Evolutionary conservation across 2,329 filamentous ascomycete genomes (phyloP).

Genomic region (Aspergillus ochraceus): DNA sequence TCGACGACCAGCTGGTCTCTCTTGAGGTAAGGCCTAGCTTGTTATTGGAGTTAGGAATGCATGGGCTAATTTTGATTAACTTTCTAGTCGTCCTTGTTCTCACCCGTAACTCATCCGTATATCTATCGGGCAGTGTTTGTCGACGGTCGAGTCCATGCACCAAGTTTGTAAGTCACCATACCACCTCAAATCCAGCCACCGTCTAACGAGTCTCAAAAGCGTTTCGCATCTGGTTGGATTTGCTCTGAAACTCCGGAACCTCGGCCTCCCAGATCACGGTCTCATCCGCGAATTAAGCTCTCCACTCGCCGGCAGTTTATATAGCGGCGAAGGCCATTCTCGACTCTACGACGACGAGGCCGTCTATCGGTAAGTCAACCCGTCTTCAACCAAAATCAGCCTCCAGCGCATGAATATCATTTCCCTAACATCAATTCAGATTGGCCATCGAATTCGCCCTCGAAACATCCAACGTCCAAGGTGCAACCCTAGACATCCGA

Average conservation of each 20-base stretch:
- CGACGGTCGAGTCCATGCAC: conserved; percentile 85
- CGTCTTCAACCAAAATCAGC: not conserved
- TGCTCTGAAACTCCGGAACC: conserved; percentile 87
- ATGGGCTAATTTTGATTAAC: not conserved
- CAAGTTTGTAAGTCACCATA: conserved; percentile 68
- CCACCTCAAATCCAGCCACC: not conserved
- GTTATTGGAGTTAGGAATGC: not conserved
- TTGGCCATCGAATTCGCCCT: conserved; percentile 72
- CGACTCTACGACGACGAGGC: conserved; percentile 85
- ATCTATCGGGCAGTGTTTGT: conserved; percentile 96
- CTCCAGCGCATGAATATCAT: not conserved
- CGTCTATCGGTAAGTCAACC: conserved; percentile 68
- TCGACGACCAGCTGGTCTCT: conserved; percentile 94
- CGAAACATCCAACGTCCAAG: conserved; percentile 62
- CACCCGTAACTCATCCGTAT: conserved; percentile 82
- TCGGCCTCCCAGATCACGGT: conserved; percentile 89
- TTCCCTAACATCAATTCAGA: conserved; percentile 32
- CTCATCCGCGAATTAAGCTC: conserved; percentile 86
- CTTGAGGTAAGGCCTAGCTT: conserved; percentile 64
- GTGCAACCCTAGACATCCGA: conserved; percentile 52
- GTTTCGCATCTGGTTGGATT: conserved; percentile 92
- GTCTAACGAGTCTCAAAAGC: conserved; percentile 34
- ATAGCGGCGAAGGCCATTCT: conserved; percentile 89
- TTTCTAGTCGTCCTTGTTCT: conserved; percentile 74
- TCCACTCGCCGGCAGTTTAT: conserved; percentile 86